Conservation (phyloP, 2,329 filamentous ascomycete genomes). For the Colletotrichum tropicale region DNA sequence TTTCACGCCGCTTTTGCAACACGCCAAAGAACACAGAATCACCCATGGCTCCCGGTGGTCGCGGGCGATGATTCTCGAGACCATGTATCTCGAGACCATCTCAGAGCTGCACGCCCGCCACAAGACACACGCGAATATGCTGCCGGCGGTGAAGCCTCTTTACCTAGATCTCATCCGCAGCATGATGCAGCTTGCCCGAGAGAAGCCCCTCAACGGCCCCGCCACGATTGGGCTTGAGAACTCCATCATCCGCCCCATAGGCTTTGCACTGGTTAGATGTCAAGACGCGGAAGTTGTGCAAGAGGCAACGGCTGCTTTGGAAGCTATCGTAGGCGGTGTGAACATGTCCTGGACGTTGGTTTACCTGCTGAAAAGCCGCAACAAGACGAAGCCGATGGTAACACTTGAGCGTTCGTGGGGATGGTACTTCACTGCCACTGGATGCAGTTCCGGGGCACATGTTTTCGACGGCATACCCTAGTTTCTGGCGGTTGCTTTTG, state of each 20-base stretch:
- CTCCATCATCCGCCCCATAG: constrained; percentile 1
- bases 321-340: not conserved
- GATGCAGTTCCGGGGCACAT: not conserved
- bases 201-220: not conserved
- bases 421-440: not conserved
- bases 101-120: not conserved
- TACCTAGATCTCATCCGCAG: not conserved
- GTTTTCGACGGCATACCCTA: not conserved
- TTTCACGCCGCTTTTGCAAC: not conserved
- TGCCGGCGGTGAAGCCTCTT: not conserved
- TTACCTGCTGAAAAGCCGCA: not conserved
- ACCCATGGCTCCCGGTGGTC: not conserved
- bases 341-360: not conserved
- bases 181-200: not conserved
- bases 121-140: not conserved
- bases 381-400: not conserved
- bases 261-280: constrained; percentile 1
- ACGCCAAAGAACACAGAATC: not conserved
- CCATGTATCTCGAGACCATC: constrained; percentile 4
- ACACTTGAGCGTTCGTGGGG: constrained; percentile 1
- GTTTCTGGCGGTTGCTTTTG: not conserved
- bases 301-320: not conserved
- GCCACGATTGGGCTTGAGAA: not conserved
- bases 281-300: not conserved
- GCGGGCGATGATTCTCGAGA: constrained; percentile 8